A percentile compares a stretch with the other conserved stretches of the same genome.
Conservation (phyloP, 2,329 filamentous ascomycete genomes). For the Colletotrichum euphorbiae region DNA sequence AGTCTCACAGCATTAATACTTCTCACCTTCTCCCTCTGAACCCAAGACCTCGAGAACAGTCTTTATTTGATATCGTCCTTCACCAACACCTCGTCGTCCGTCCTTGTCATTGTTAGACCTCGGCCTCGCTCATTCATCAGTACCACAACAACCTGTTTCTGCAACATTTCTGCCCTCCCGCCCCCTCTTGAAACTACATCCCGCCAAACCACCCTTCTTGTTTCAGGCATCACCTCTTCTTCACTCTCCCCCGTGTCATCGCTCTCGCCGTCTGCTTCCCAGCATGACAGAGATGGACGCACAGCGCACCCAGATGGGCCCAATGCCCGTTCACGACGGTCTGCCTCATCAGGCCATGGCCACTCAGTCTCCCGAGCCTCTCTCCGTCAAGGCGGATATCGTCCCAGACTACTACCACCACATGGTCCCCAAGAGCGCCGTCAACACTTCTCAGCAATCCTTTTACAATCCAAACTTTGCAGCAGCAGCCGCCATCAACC, state of each 20-base stretch:
- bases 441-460: conserved; percentile 27
- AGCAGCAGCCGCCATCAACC: conserved; percentile 9
- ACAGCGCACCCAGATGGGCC: conserved; percentile 19
- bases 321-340: conserved; percentile 2
- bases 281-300: conserved; percentile 25
- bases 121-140: conserved; percentile 3
- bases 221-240: conserved; percentile 17
- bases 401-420: conserved; percentile 23
- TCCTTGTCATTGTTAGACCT: conserved; percentile 17
- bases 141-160: conserved; percentile 19
- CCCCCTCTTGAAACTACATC: conserved; percentile 21
- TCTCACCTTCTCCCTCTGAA: conserved; percentile 4
- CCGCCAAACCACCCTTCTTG: conserved; percentile 23
- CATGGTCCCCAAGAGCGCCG: conserved; percentile 19
- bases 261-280: not conserved
- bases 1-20: conserved; percentile 30
- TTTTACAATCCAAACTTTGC: conserved; percentile 40
- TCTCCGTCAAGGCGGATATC: conserved; percentile 19
- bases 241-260: not conserved
- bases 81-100: not conserved
- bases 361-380: conserved; percentile 19
- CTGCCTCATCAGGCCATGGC: not conserved
- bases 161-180: not conserved
- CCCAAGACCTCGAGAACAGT: conserved; percentile 2
- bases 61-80: conserved; percentile 19